phyloP scores from a whole-genome alignment of 2,329 filamentous ascomycete species.

The Botrytis elliptica region DNA sequence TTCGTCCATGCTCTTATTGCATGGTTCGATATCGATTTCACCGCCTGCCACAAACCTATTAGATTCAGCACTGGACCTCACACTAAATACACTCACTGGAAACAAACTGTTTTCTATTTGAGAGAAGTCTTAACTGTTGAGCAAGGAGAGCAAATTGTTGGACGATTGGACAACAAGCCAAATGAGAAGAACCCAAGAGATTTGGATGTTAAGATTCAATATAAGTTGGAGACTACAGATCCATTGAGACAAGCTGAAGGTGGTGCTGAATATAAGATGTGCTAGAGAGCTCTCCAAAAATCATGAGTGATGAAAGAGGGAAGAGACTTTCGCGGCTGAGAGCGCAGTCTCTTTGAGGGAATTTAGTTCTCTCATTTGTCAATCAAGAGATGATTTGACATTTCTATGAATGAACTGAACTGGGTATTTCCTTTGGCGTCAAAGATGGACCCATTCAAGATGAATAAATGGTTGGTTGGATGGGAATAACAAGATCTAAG shows the following conservation, averaged over 20 bases:
- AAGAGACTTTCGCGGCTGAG: slow-evolving; percentile 38
- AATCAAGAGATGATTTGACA: slow-evolving; percentile 4
- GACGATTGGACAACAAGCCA: slow-evolving; percentile 76
- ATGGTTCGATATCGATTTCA: slow-evolving; percentile 99
- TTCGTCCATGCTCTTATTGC: slow-evolving; percentile 95
- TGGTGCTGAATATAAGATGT: slow-evolving; percentile 77
- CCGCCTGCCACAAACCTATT: slow-evolving; percentile 96
- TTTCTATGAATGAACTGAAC: slow-evolving; percentile 7
- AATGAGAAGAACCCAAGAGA: slow-evolving; percentile 94
- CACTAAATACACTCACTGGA: slow-evolving; percentile 99
- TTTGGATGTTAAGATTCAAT: slow-evolving; percentile 84
- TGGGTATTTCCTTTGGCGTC: slow-evolving; percentile 15
- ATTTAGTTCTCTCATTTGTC: slow-evolving; percentile 8
- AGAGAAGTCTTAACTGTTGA: slow-evolving; percentile 90
- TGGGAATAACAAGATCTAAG: slow-evolving; percentile 8
- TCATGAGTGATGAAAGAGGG: not conserved
- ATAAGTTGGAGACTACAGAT: slow-evolving; percentile 77
- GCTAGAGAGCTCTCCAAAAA: slow-evolving; percentile 44
- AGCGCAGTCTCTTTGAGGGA: slow-evolving; percentile 35
- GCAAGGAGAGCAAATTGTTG: slow-evolving; percentile 75
- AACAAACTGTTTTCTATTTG: slow-evolving; percentile 98
- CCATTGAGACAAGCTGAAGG: slow-evolving; percentile 66
- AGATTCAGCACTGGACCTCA: slow-evolving; percentile 96
- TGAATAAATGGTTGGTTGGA: slow-evolving; percentile 9
- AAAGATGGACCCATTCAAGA: slow-evolving; percentile 12